Conservation (phyloP, 1,139 yeast species). For the Groenewaldozyma auringiensis region DNA sequence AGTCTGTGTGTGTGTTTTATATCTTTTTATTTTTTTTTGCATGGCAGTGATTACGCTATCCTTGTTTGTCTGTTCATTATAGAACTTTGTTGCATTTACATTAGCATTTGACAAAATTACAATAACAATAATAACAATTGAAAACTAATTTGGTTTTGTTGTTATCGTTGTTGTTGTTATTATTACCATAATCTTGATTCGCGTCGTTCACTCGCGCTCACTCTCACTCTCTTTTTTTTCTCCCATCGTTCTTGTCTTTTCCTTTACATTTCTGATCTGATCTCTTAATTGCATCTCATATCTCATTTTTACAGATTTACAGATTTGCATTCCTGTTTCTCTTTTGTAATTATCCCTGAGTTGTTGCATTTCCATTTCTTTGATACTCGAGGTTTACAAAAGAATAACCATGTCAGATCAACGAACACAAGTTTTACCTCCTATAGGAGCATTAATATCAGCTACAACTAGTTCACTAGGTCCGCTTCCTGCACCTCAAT, state of each 20-base stretch:
- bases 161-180: no score
- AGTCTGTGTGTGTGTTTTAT: no score
- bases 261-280: not conserved
- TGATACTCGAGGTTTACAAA: not conserved
- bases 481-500: not conserved
- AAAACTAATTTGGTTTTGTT: no score
- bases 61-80: no score
- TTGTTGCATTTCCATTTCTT: not conserved
- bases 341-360: no score
- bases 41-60: no score
- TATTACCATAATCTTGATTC: no score
- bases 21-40: no score
- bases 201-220: no score
- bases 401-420: not conserved
- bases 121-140: no score
- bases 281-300: not conserved
- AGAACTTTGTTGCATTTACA: no score
- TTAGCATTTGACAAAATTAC: no score
- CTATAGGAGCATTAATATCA: constrained; percentile 1
- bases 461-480: not conserved
- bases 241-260: not conserved
- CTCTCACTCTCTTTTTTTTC: not conserved
- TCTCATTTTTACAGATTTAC: not conserved
- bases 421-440: not conserved
- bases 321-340: not conserved